Conservation (phyloP, 2,329 filamentous ascomycete species). For the Trichoderma brevicompactum region DNA sequence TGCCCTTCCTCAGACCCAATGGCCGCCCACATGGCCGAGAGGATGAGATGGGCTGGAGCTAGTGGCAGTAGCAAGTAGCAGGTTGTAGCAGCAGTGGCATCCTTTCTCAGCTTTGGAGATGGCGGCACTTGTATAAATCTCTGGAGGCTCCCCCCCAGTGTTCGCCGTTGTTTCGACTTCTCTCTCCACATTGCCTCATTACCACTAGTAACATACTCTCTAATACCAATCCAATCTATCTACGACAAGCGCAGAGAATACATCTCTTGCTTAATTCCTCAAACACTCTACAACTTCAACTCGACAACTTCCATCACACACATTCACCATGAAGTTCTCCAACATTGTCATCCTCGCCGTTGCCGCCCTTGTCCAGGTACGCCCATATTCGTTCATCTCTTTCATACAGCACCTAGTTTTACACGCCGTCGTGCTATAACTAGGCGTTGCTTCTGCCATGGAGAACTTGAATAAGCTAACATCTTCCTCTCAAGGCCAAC, state of each 20-base stretch:
- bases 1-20: not conserved
- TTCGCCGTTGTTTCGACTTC: not conserved
- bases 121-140: not conserved
- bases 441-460: no score
- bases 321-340: conserved; percentile 46
- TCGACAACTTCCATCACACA: not conserved
- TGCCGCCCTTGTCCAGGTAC: conserved; percentile 41
- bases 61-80: not conserved
- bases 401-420: not conserved
- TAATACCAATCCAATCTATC: not conserved
- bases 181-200: not conserved
- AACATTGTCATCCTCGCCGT: conserved; percentile 41
- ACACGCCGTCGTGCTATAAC: not conserved
- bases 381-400: conserved; percentile 9
- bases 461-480: not conserved
- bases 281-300: no score
- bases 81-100: not conserved
- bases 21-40: not conserved
- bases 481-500: not conserved
- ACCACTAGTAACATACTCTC: not conserved
- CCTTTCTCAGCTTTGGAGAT: not conserved
- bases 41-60: not conserved
- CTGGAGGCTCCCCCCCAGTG: not conserved
- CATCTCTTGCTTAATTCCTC: not conserved
- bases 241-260: not conserved